Evolutionary conservation across 2,329 filamentous ascomycete species (phyloP), one percentile per base, ranked within the genome.

Genomic region (Aspergillus puulaauensis): DNA sequence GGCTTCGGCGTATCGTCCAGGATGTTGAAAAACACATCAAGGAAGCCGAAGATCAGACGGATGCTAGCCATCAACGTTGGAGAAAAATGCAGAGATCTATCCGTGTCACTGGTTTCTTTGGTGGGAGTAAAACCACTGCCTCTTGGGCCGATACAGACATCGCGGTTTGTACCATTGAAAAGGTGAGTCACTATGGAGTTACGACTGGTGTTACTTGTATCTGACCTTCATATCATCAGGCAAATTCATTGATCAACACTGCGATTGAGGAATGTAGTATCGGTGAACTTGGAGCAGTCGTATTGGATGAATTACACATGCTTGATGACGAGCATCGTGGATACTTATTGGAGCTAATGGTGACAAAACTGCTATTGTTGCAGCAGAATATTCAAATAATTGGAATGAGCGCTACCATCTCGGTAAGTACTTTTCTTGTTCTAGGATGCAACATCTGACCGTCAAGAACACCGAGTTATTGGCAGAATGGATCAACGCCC

Each of bases 291-390:
- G 84, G 83, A 47, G 78, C 86, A 11, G 83, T 91, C 17, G 87
- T 92, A 14, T 77, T 92, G 35, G 90, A 93, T 66, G 90, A 93
- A 69, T 76, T 92, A n/a, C 90, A 93, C 69, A 91, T 93, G 88
- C 80, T 92, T 45, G 87, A 91, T 64, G 90, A 92, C 68, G 87
- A 88, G 61, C 83, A 87, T 63, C 84, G 90, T 12, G 90, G 90
- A 4, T 92, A 92, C 68, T 79, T 92, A 1, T 77, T 92, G 54
- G 90, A 93, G 68, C 77, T 92, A 6, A 84, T 91, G 74, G 85
- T 87, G 5, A 89, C 88, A 3, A 92, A 92, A 67, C 68, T 92
- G 31, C 75, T 91, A n/a, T 83, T 86, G 56, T 73, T 92, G 21
- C 86, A 84, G 24, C 84, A 90, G 57, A 75, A 80, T 23, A 80